phyloP scores from a whole-genome alignment of 148 eudicot genomes.

The Camellia granthamiana region DNA sequence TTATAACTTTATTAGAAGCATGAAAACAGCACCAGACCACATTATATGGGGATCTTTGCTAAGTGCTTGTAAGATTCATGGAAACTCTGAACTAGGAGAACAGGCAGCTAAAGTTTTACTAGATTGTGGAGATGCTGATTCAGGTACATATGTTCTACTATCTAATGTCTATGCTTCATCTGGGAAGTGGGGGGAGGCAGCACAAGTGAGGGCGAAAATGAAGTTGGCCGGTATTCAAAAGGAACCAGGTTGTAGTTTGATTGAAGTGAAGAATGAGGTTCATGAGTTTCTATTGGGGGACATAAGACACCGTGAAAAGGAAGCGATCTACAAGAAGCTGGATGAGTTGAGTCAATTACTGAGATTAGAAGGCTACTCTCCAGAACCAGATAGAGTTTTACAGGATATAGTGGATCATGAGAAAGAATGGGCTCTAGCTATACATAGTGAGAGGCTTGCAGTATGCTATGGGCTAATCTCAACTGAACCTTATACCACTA shows the following conservation, averaged over 20 bases:
- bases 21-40: background rate
- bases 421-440: background rate
- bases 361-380: background rate
- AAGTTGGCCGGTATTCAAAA: background rate
- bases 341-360: background rate
- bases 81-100: background rate
- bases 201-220: constrained; percentile 5
- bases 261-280: constrained; percentile 11
- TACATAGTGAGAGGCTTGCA: constrained; percentile 4
- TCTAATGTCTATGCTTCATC: background rate
- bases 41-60: background rate
- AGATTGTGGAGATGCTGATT: background rate
- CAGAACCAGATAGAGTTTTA: background rate
- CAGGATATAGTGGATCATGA: background rate
- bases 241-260: constrained; percentile 10
- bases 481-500: background rate
- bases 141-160: constrained; percentile 1
- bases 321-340: constrained; percentile 5
- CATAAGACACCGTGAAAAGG: background rate
- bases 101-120: background rate
- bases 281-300: constrained; percentile 1
- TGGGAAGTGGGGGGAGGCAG: background rate
- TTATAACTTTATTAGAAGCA: background rate
- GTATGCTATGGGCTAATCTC: constrained; percentile 11
- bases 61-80: constrained; percentile 6